Conservation (phyloP, 2,329 filamentous ascomycete species). For the Claviceps purpurea region DNA sequence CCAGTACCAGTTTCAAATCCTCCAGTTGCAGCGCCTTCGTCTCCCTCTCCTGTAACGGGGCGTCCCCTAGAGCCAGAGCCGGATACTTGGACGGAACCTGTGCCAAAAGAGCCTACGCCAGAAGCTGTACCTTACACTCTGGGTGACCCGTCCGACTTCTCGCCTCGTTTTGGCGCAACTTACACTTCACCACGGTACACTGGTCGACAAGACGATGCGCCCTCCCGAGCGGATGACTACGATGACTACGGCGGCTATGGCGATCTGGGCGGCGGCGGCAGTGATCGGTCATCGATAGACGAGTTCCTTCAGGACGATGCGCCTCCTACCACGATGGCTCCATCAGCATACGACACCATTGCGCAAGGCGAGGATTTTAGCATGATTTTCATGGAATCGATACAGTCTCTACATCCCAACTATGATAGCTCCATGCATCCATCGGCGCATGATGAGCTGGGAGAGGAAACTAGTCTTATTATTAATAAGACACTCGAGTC, state of each 20-base stretch:
- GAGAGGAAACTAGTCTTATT: conserved; percentile 42
- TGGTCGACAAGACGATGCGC: conserved; percentile 6
- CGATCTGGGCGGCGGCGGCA: conserved; percentile 16
- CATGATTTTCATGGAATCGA: conserved; percentile 44
- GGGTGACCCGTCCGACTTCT: conserved; percentile 2
- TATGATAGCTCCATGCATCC: conserved; percentile 21
- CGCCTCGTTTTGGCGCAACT: conserved; percentile 6
- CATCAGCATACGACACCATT: conserved; percentile 26
- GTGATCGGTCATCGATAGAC: conserved; percentile 21
- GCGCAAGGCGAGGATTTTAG: conserved; percentile 42
- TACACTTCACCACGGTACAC: background rate
- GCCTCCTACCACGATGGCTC: conserved; percentile 9
- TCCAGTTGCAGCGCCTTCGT: conserved; percentile 2
- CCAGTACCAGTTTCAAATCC: too few species aligned
- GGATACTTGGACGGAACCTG: conserved; percentile 33
- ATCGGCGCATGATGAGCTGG: conserved; percentile 30
- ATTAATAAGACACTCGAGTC: conserved; percentile 42
- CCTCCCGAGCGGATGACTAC: conserved; percentile 14
- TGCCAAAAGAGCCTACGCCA: conserved; percentile 26
- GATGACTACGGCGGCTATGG: conserved; percentile 7
- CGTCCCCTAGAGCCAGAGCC: conserved; percentile 17
- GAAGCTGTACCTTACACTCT: conserved; percentile 9
- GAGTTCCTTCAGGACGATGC: conserved; percentile 11
- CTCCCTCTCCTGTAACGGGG: conserved; percentile 4
- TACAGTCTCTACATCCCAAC: conserved; percentile 35